phyloP scores from a whole-genome alignment of 169 alveolate species.

The Plasmodium inui region DNA sequence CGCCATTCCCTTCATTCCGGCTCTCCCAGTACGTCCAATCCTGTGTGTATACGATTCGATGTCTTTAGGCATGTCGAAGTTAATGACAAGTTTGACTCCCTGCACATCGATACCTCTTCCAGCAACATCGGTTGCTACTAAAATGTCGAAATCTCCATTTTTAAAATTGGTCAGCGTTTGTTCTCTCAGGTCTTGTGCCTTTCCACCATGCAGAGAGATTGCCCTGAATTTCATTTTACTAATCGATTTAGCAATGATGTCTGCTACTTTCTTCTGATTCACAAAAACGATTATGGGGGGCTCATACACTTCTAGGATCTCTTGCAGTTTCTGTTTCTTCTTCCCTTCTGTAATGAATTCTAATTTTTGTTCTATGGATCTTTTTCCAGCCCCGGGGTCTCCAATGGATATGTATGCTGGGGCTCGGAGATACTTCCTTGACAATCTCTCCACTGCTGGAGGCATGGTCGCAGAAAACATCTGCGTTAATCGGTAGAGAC shows the following conservation, averaged over 20 bases:
- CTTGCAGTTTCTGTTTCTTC: slow-evolving; percentile 86
- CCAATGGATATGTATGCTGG: slow-evolving; percentile 95
- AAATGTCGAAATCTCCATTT: slow-evolving; percentile 91
- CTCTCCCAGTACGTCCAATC: slow-evolving; percentile 99
- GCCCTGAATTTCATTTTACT: slow-evolving; percentile 85
- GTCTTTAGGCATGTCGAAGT: slow-evolving; percentile 98
- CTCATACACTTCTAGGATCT: slow-evolving; percentile 80
- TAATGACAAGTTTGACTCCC: slow-evolving; percentile 95
- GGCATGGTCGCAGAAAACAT: slow-evolving; percentile 98
- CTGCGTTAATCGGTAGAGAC: slow-evolving; percentile 91
- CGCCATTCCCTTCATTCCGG: slow-evolving; percentile 98
- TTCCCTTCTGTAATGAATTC: slow-evolving; percentile 92
- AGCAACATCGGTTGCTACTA: slow-evolving; percentile 99
- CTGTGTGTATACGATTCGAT: slow-evolving; percentile 96
- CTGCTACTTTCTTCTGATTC: slow-evolving; percentile 94
- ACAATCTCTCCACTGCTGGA: slow-evolving; percentile 93
- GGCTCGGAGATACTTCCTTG: slow-evolving; percentile 91
- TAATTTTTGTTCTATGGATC: slow-evolving; percentile 92
- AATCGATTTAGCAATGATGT: slow-evolving; percentile 88
- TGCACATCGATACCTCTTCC: slow-evolving; percentile 98
- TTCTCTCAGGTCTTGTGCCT: slow-evolving; percentile 94
- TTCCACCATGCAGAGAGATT: slow-evolving; percentile 94
- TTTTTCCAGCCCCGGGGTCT: slow-evolving; percentile 95
- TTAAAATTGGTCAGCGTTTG: slow-evolving; percentile 92
- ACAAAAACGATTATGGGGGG: slow-evolving; percentile 97